Evolutionary conservation across 192 early-diverging fungal genomes (phyloP), one percentile per base, ranked within the genome.

Genomic region (Coemansia sp.): DNA sequence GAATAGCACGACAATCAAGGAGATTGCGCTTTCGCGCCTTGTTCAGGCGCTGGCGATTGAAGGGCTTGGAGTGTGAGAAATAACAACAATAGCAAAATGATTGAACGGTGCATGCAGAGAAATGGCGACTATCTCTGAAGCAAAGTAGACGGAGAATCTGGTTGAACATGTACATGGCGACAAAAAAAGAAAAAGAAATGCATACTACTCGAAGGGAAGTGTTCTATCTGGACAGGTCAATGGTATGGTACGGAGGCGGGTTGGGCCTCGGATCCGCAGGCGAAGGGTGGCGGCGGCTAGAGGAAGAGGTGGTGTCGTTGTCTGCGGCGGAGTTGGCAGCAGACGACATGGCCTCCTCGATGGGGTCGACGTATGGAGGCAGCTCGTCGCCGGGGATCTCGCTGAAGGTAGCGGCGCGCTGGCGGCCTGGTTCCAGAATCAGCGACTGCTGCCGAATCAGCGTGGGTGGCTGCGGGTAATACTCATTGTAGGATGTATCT

Each of bases 331-430:
- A 35, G n/a, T 22, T 50, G 22, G 9, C 19, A 25, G 22, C 63
- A 7, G 59, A 55, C 1, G 66, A 53, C 66, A 75, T 69, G 22
- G 79, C 79, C 45, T 81, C 79, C 19, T 74, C 70, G 17, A 81
- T 75, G 2, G 79, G 79, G 52, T 81, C 79, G 34, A 81, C 32
- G 54, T 81, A 81, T 9, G 79, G 79, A 29, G 79, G 79, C 54
- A 75, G 48, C 19, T 75, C 73, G 55, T 81, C 79, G 9, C 58
- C 57, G 5, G 79, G 61, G 19, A 73, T 54, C 45, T 81, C 73
- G 67, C 73, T 67, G 42, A 73, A 75, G n/a, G 72, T 73, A 23
- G 61, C 59, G 15, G 72, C 66, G 34, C 72, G 67, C 22, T 65
- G 59, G 34, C 77, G 68, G 1, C 33, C 55, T 6, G 55, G 23